Evolutionary conservation across 192 early-diverging fungal genomes (phyloP).

Genomic region (Neocallimastix lanati): DNA sequence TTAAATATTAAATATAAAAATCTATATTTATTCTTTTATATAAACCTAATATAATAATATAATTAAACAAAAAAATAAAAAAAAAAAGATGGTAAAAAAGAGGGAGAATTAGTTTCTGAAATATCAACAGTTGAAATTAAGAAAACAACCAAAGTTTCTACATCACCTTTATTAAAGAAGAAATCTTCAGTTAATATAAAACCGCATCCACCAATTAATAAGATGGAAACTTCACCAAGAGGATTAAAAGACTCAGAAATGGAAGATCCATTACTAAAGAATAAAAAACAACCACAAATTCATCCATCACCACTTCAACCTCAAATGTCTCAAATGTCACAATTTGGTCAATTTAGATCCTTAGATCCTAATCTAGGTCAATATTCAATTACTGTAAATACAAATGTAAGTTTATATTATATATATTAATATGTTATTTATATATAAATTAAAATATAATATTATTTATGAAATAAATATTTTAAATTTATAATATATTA

Average conservation of each 20-base stretch:
- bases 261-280: not conserved
- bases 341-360: not conserved
- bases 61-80: not conserved
- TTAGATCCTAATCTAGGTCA: not conserved
- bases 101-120: not conserved
- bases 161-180: not conserved
- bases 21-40: too few species aligned
- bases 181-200: not conserved
- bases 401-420: not conserved
- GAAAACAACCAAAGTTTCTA: not conserved
- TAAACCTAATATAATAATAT: too few species aligned
- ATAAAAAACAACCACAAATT: not conserved
- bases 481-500: too few species aligned
- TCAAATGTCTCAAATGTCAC: not conserved
- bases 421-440: too few species aligned
- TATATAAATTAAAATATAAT: too few species aligned
- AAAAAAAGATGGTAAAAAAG: too few species aligned
- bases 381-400: not conserved
- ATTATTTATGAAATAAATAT: too few species aligned
- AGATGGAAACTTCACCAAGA: too few species aligned
- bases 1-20: too few species aligned
- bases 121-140: not conserved
- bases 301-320: not conserved
- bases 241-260: too few species aligned
- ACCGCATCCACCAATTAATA: not conserved